Conservation (phyloP, 768 basidiomycete genomes). For the Collybia mongolica region DNA sequence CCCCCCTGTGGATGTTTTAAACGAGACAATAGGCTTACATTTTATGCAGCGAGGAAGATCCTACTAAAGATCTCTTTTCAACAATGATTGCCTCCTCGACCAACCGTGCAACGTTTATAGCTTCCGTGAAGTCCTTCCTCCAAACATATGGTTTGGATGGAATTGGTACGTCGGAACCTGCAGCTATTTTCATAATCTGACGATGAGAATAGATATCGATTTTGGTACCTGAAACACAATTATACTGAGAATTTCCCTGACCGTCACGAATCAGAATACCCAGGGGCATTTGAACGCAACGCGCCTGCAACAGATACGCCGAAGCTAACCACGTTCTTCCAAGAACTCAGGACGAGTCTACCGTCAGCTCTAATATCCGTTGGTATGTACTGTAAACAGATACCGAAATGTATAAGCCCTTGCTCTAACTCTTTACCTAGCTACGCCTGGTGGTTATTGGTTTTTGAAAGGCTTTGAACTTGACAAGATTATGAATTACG, state of each 20-base stretch:
- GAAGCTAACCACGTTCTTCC: conserved; percentile 15
- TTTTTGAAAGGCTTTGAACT: conserved; percentile 17
- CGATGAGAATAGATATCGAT: conserved; percentile 14
- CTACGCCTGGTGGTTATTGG: no score
- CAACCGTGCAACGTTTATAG: conserved; percentile 16
- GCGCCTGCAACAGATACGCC: conserved; percentile 21
- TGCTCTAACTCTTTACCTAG: neutral
- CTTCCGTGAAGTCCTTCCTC: conserved; percentile 13
- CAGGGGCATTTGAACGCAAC: conserved; percentile 14
- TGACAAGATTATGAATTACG: conserved; percentile 15
- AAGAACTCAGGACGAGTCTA: conserved; percentile 13
- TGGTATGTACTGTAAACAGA: neutral
- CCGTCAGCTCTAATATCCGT: conserved; percentile 9
- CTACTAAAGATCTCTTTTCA: conserved; percentile 8
- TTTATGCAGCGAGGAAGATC: conserved; percentile 5
- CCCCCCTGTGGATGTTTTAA: conserved; percentile 14
- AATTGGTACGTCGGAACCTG: conserved; percentile 5
- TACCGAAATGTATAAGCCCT: neutral
- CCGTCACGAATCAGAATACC: conserved; percentile 2
- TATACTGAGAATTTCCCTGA: no score
- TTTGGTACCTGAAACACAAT: conserved; percentile 11
- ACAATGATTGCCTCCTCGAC: conserved; percentile 13
- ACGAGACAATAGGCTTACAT: conserved; percentile 13
- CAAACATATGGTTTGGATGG: conserved; percentile 15
- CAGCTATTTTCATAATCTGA: neutral